A percentile compares a stretch with the other conserved stretches of the same genome.
These are phyloP conservation scores for Mycena belliarum DNA, from an alignment of 768 basidiomycete species.

Conservation along the genomic window DNA sequence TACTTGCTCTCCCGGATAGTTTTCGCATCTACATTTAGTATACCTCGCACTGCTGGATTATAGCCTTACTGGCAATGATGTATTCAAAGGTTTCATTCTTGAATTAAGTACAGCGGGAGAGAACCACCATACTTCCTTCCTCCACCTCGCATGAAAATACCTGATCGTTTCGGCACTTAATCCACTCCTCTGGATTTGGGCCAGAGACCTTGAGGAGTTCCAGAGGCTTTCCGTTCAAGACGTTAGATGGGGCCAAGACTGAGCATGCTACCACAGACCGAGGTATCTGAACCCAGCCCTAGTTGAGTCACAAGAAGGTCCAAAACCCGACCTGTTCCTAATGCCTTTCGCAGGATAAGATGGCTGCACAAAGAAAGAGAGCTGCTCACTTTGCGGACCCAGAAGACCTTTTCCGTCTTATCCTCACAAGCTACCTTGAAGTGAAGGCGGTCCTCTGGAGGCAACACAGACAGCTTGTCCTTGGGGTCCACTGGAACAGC, in stretches of 20 bases:
- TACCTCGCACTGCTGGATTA: slow-evolving; percentile 46
- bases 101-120: slow-evolving; percentile 4
- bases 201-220: slow-evolving; percentile 35
- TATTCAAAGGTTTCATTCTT: slow-evolving; percentile 34
- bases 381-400: slow-evolving; percentile 70
- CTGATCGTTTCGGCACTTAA: slow-evolving; percentile 48
- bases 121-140: slow-evolving; percentile 46
- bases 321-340: slow-evolving; percentile 60
- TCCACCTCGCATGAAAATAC: slow-evolving; percentile 51
- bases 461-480: slow-evolving; percentile 46
- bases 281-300: slow-evolving; percentile 30
- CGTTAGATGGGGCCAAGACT: background rate
- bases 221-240: slow-evolving; percentile 38
- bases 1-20: slow-evolving; percentile 19
- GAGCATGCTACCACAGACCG: slow-evolving; percentile 25
- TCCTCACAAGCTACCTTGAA: slow-evolving; percentile 43
- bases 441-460: slow-evolving; percentile 60
- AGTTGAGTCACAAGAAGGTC: slow-evolving; percentile 52
- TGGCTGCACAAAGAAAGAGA: background rate
- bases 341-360: slow-evolving; percentile 37
- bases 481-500: slow-evolving; percentile 65
- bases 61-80: slow-evolving; percentile 39
- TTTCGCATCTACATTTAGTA: slow-evolving; percentile 33
- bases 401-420: slow-evolving; percentile 50
- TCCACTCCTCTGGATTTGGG: slow-evolving; percentile 17